A percentile compares a stretch with the other conserved stretches of the same genome.
Conservation (phyloP, 2,329 filamentous ascomycete species). For the Xylariaceae sp. region DNA sequence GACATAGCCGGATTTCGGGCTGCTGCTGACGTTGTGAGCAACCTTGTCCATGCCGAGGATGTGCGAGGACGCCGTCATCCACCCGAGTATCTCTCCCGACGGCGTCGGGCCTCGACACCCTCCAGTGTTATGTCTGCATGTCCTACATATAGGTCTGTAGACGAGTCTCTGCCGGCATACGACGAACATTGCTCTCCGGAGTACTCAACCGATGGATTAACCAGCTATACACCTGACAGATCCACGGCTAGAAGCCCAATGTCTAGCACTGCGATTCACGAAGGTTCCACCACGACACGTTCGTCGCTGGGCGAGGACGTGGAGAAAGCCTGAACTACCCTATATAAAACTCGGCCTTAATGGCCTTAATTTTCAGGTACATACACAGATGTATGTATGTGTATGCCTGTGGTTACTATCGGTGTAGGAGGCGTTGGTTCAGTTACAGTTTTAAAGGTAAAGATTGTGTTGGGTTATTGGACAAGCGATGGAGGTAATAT, state of each 20-base stretch:
- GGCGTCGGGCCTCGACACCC: slow-evolving; percentile 20
- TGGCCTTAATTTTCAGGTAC: slow-evolving; percentile 1
- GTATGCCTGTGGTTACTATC: neutral
- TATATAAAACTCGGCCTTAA: neutral
- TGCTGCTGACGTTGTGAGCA: slow-evolving; percentile 41
- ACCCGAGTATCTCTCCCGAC: slow-evolving; percentile 17
- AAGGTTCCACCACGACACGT: slow-evolving; percentile 13
- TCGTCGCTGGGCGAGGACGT: slow-evolving; percentile 28
- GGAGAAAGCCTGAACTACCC: slow-evolving; percentile 19
- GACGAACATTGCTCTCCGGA: slow-evolving; percentile 33
- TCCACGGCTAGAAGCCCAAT: slow-evolving; percentile 5
- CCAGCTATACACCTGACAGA: slow-evolving; percentile 32
- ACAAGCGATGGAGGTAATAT: neutral
- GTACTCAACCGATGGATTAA: slow-evolving; percentile 40
- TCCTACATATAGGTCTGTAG: slow-evolving; percentile 31
- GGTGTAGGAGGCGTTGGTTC: neutral
- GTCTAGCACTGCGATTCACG: slow-evolving; percentile 14
- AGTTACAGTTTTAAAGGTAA: too few relatives aligned
- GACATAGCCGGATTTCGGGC: slow-evolving; percentile 45
- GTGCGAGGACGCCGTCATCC: slow-evolving; percentile 23
- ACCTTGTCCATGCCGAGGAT: slow-evolving; percentile 42
- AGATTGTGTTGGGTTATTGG: neutral
- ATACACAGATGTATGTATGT: slow-evolving; percentile 2
- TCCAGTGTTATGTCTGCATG: slow-evolving; percentile 30
- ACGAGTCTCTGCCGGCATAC: slow-evolving; percentile 41